A percentile compares a stretch with the other conserved stretches of the same genome.
Conservation (phyloP, 306 rosid genomes). For the Rosa chinensis region DNA sequence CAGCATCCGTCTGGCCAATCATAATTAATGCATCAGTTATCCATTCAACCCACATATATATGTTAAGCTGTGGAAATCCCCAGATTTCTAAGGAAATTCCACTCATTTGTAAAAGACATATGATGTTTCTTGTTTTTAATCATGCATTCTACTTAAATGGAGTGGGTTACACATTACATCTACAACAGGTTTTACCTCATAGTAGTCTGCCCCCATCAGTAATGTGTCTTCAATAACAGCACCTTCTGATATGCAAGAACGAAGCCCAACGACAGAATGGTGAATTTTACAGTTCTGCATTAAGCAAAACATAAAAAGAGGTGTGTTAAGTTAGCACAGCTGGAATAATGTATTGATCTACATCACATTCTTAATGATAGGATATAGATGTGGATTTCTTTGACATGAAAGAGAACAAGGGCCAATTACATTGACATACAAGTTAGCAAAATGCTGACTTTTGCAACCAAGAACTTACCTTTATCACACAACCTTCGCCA, state of each 20-base stretch:
- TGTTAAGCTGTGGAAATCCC: neutral
- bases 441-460: slow-evolving; percentile 2
- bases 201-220: slow-evolving; percentile 98
- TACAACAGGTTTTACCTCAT: slow-evolving; percentile 59
- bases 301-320: slow-evolving; percentile 11
- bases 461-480: slow-evolving; percentile 47
- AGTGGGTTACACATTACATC: neutral
- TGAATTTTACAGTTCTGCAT: slow-evolving; percentile 92
- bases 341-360: slow-evolving; percentile 9
- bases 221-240: slow-evolving; percentile 91
- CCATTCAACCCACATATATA: neutral
- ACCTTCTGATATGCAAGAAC: slow-evolving; percentile 97
- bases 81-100: neutral
- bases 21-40: slow-evolving; percentile 14
- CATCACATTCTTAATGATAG: neutral
- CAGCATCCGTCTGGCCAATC: slow-evolving; percentile 67
- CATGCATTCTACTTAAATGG: neutral
- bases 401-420: neutral
- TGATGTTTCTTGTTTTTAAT: neutral
- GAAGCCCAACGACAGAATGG: slow-evolving; percentile 91
- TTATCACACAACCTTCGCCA: slow-evolving; percentile 97
- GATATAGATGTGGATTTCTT: neutral
- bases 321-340: slow-evolving; percentile 16
- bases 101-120: neutral
- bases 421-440: slow-evolving; percentile 13